These are phyloP conservation scores for Lentinula lateritia DNA, from an alignment of 768 basidiomycete genomes.

Conservation along the genomic window DNA sequence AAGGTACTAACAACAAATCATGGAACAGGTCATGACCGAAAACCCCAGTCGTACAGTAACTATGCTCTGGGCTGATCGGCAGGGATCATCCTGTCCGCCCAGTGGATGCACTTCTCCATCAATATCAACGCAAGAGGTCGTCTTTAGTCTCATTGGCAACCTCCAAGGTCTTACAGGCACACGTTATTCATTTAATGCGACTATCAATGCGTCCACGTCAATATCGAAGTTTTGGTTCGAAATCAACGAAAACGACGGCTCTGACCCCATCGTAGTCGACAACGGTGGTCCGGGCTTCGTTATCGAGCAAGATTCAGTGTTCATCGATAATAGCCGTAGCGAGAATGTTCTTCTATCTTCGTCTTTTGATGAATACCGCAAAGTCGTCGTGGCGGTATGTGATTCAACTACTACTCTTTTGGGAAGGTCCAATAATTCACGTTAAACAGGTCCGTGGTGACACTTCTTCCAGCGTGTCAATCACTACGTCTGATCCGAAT, in stretches of 20 bases:
- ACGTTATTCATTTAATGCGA: constrained; percentile 22
- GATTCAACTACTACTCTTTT: neutral
- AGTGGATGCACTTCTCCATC: neutral
- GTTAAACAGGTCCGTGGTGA: neutral
- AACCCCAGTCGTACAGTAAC: neutral
- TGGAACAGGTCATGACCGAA: neutral
- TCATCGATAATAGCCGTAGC: constrained; percentile 22
- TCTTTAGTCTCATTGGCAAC: constrained; percentile 19
- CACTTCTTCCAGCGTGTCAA: neutral
- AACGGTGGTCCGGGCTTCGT: constrained; percentile 37
- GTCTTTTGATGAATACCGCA: neutral
- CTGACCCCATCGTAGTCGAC: constrained; percentile 26
- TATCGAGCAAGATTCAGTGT: constrained; percentile 35
- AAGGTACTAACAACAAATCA: too few species aligned
- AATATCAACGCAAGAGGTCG: neutral
- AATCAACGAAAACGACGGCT: constrained; percentile 40
- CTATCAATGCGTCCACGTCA: constrained; percentile 31
- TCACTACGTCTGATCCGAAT: neutral
- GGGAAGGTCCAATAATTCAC: neutral
- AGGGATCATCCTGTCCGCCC: neutral
- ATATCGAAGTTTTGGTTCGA: constrained; percentile 46
- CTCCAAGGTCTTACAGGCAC: constrained; percentile 28
- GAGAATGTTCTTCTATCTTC: neutral
- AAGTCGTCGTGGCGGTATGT: neutral
- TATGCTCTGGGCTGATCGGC: neutral